A percentile compares a stretch with the other conserved stretches of the same genome.
Conservation (phyloP, 2,329 filamentous ascomycete species). For the Trichoderma koningiopsis region DNA sequence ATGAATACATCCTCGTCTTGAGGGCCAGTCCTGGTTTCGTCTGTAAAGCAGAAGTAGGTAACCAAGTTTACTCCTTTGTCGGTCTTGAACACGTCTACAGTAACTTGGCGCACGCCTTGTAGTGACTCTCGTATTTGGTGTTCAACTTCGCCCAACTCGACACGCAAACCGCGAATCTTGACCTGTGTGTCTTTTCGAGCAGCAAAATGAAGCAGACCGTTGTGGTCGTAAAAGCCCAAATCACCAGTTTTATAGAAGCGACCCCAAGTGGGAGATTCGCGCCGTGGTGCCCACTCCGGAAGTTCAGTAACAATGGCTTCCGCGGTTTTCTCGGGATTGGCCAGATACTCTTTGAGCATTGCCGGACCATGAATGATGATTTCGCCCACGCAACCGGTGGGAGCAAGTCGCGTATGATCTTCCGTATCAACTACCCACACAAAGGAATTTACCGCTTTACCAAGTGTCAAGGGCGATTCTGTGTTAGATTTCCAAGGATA, state of each 20-base stretch:
- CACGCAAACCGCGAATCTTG: constrained; percentile 61
- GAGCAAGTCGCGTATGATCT: constrained; percentile 19
- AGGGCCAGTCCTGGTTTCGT: background rate
- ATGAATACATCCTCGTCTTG: constrained; percentile 1
- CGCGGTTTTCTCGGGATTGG: constrained; percentile 15
- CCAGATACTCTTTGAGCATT: constrained; percentile 19
- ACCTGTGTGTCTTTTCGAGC: constrained; percentile 60
- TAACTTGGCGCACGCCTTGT: background rate
- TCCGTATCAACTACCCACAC: constrained; percentile 22
- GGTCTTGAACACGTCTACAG: constrained; percentile 21
- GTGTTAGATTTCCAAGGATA: constrained; percentile 16
- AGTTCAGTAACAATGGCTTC: background rate
- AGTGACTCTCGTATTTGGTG: constrained; percentile 11
- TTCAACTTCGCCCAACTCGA: constrained; percentile 47
- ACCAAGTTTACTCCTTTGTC: constrained; percentile 4
- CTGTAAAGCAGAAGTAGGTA: constrained; percentile 10
- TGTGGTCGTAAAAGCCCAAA: constrained; percentile 44
- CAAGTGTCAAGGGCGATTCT: constrained; percentile 18
- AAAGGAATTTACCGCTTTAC: constrained; percentile 1
- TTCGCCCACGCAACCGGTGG: constrained; percentile 24
- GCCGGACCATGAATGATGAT: constrained; percentile 26
- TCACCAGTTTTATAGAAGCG: constrained; percentile 51
- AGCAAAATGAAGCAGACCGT: constrained; percentile 46
- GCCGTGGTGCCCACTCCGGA: constrained; percentile 6
- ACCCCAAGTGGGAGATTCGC: constrained; percentile 23